A percentile compares a stretch with the other conserved stretches of the same genome.
These are phyloP conservation scores for Nigrospora sphaerica DNA, from an alignment of 2,329 filamentous ascomycete species.

Conservation along the genomic window DNA sequence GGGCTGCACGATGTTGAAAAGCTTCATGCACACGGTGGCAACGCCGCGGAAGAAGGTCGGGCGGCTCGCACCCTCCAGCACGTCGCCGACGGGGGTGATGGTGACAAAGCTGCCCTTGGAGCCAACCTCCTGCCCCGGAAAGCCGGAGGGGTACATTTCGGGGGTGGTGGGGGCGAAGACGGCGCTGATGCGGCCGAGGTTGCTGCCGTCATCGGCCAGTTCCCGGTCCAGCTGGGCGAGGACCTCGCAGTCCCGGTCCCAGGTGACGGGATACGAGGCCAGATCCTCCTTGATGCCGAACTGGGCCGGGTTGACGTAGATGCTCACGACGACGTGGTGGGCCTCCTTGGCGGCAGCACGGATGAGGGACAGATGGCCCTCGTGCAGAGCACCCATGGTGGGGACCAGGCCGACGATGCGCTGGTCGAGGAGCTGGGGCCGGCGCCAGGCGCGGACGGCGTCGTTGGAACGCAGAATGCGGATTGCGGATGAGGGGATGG, in stretches of 20 bases:
- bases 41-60: conserved; percentile 97
- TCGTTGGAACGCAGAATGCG: conserved; percentile 71
- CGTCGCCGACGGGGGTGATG: conserved; percentile 74
- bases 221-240: conserved; percentile 64
- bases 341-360: conserved; percentile 78
- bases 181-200: conserved; percentile 65
- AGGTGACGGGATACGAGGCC: conserved; percentile 81
- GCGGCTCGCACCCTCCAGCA: conserved; percentile 77
- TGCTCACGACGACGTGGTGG: conserved; percentile 79
- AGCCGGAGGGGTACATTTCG: conserved; percentile 84
- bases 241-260: conserved; percentile 66
- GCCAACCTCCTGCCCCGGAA: conserved; percentile 61
- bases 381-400: conserved; percentile 96
- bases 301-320: conserved; percentile 96
- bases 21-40: conserved; percentile 91
- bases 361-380: conserved; percentile 80
- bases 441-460: conserved; percentile 63
- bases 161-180: conserved; percentile 79
- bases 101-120: conserved; percentile 85
- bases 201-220: conserved; percentile 52
- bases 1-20: conserved; percentile 76
- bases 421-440: conserved; percentile 56
- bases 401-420: conserved; percentile 82
- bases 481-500: conserved; percentile 51
- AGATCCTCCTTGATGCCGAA: conserved; percentile 89